These are phyloP conservation scores for Sequoiadendron giganteum DNA, from an alignment of 75 land plant species.

Conservation along the genomic window DNA sequence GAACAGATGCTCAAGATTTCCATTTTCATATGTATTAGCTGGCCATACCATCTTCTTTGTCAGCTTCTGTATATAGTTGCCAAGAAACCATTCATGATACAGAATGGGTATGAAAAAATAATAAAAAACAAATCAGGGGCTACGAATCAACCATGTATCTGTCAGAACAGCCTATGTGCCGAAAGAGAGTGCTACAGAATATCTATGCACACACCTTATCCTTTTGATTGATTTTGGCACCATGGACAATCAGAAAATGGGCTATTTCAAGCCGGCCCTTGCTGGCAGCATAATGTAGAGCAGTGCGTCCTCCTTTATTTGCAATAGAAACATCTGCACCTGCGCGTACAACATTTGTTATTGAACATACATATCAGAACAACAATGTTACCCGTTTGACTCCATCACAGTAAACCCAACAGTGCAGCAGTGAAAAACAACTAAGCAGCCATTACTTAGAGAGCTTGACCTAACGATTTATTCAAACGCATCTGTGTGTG, in stretches of 20 bases:
- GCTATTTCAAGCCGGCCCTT: constrained; percentile 86
- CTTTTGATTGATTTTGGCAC: constrained; percentile 81
- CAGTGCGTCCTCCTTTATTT: constrained; percentile 89
- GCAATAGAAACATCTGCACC: constrained; percentile 81
- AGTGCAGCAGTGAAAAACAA: neutral
- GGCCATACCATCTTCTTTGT: neutral
- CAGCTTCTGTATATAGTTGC: neutral
- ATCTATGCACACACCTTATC: constrained; percentile 62
- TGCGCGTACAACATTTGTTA: constrained; percentile 15
- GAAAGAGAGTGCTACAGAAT: neutral
- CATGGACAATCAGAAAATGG: constrained; percentile 53
- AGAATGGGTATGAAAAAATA: neutral
- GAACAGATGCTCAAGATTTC: neutral
- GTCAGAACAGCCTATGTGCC: neutral
- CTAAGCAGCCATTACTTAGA: neutral
- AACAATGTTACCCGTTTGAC: neutral
- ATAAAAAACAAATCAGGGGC: neutral
- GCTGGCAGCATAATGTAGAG: constrained; percentile 99
- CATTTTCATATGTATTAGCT: neutral
- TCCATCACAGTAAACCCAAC: neutral
- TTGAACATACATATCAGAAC: neutral
- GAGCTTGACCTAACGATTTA: neutral
- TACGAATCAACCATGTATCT: neutral
- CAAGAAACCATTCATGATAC: neutral
- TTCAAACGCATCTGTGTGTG: neutral